Percentiles rank a stretch among this genome's conserved stretches.
Conservation (phyloP, 2,329 filamentous ascomycete genomes). For the Penicillium sp. region DNA sequence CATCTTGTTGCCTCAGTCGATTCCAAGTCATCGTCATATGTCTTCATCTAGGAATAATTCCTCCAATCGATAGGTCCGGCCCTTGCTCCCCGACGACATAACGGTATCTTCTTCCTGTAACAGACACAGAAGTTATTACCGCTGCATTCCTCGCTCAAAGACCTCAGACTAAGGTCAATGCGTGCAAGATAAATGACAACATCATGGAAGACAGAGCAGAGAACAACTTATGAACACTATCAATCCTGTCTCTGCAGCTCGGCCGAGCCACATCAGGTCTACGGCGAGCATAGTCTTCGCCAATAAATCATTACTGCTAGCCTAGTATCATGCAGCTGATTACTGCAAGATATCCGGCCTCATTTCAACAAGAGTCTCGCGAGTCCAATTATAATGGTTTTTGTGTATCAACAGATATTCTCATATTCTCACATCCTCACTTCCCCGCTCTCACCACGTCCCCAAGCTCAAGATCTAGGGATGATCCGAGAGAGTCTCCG, state of each 20-base stretch:
- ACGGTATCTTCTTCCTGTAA: constrained; percentile 28
- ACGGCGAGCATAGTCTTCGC: not conserved
- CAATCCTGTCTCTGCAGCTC: constrained; percentile 11
- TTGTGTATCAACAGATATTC: not conserved
- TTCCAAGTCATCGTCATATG: constrained; percentile 15
- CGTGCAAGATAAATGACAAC: constrained; percentile 25
- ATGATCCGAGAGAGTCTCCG: constrained; percentile 17
- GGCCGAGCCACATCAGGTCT: constrained; percentile 1
- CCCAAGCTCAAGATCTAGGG: constrained; percentile 1
- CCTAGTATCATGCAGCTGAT: constrained; percentile 3
- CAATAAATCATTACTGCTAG: not conserved
- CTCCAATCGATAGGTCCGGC: constrained; percentile 29
- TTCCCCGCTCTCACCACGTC: not conserved
- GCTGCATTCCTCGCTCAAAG: constrained; percentile 34
- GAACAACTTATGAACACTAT: constrained; percentile 13
- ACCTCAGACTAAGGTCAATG: no score
- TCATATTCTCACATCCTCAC: not conserved
- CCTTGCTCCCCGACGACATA: constrained; percentile 20
- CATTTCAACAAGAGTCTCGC: not conserved
- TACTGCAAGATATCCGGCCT: not conserved
- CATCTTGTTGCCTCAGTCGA: not conserved
- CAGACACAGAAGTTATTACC: constrained; percentile 37
- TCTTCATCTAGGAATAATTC: constrained; percentile 12
- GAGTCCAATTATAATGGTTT: not conserved
- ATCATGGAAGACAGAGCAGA: constrained; percentile 26